phyloP scores from a whole-genome alignment of 768 basidiomycete species.

The Tricholoma matsutake region DNA sequence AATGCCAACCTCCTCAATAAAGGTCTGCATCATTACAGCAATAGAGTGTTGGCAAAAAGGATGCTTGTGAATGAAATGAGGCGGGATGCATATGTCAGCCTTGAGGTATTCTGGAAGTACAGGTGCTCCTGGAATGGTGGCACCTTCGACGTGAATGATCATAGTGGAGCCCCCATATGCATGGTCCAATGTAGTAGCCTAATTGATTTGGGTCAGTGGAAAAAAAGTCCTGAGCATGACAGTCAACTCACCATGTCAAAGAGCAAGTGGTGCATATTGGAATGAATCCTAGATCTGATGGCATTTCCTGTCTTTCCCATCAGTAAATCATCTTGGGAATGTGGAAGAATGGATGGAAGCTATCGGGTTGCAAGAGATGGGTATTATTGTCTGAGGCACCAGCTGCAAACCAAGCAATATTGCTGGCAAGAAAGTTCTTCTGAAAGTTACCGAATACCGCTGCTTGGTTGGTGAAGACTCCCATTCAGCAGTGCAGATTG shows the following conservation, averaged over 20 bases:
- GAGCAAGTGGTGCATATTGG: neutral
- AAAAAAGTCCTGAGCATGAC: too few relatives aligned
- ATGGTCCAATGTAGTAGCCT: neutral
- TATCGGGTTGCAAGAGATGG: neutral
- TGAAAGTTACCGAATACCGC: neutral
- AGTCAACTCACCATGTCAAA: neutral
- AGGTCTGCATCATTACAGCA: neutral
- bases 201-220: neutral
- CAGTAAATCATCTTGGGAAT: neutral
- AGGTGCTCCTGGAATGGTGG: neutral
- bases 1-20: neutral
- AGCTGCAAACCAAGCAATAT: neutral
- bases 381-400: too few relatives aligned
- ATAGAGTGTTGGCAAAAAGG: neutral
- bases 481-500: neutral
- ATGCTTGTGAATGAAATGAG: neutral
- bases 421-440: neutral
- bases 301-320: neutral
- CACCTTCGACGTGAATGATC: neutral
- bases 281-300: neutral
- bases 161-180: neutral
- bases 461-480: neutral
- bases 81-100: neutral
- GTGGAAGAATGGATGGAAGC: neutral
- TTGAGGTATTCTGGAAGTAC: neutral